These are phyloP conservation scores for Phytopythium sindhum DNA, from an alignment of 352 stramenopile genomes.

Conservation along the genomic window DNA sequence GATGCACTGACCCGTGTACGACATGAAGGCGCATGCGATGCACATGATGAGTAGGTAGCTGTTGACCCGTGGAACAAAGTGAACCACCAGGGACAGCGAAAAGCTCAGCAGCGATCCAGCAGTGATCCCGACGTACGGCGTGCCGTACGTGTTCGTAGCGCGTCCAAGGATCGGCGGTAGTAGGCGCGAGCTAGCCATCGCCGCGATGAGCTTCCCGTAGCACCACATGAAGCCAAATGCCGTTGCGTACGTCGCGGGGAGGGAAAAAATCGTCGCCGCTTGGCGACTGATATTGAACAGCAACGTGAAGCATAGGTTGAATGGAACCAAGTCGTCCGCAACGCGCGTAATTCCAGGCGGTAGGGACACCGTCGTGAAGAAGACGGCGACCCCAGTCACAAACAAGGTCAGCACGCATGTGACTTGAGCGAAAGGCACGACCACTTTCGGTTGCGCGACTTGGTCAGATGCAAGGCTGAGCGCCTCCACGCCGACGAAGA, in stretches of 20 bases:
- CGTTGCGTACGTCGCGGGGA: constrained; percentile 39
- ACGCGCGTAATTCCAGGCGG: constrained; percentile 12
- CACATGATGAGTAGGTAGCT: constrained; percentile 17
- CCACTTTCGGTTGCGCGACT: constrained; percentile 19
- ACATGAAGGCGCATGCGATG: constrained; percentile 20
- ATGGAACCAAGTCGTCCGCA: constrained; percentile 8
- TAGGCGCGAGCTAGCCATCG: constrained; percentile 27
- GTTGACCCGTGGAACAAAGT: constrained; percentile 2
- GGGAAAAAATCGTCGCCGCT: constrained; percentile 20
- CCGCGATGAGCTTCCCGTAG: constrained; percentile 36
- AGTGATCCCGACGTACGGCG: constrained; percentile 9
- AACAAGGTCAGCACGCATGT: constrained; percentile 24
- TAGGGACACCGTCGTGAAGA: constrained; percentile 18
- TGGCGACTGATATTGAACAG: constrained; percentile 10
- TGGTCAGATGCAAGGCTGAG: constrained; percentile 16
- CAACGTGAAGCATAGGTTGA: constrained; percentile 17
- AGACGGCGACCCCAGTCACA: constrained; percentile 13
- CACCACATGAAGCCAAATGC: constrained; percentile 41
- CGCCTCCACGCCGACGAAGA: constrained; percentile 30
- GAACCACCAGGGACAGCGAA: constrained; percentile 12
- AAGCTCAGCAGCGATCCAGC: constrained; percentile 10
- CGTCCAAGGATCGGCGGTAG: constrained; percentile 13
- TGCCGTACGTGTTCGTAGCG: constrained; percentile 2
- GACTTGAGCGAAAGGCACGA: constrained; percentile 27
- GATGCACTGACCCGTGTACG: constrained; percentile 26